phyloP scores from a whole-genome alignment of 2,329 filamentous ascomycete species.

The Neonectria coccinea region DNA sequence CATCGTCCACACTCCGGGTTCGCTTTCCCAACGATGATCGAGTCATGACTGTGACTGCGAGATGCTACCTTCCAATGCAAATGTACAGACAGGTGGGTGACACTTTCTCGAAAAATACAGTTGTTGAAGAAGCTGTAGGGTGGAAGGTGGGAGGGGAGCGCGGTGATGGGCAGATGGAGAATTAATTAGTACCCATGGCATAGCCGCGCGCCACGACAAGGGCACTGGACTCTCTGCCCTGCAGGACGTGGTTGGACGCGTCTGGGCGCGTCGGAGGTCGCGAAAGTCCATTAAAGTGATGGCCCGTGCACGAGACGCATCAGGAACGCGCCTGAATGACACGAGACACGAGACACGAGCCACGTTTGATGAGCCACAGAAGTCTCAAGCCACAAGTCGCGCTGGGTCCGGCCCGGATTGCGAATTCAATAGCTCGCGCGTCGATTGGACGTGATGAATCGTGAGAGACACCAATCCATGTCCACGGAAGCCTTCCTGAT shows the following conservation, averaged over 20 bases:
- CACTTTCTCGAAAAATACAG: slow-evolving; percentile 33
- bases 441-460: slow-evolving; percentile 31
- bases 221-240: slow-evolving; percentile 16
- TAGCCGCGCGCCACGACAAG: slow-evolving; percentile 41
- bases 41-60: slow-evolving; percentile 42
- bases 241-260: slow-evolving; percentile 46
- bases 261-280: slow-evolving; percentile 46
- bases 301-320: slow-evolving; percentile 42
- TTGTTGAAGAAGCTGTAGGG: slow-evolving; percentile 30
- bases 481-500: slow-evolving; percentile 1
- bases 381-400: slow-evolving; percentile 3
- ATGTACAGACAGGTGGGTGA: slow-evolving; percentile 29
- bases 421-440: slow-evolving; percentile 19
- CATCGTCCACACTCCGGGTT: slow-evolving; percentile 45
- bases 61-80: slow-evolving; percentile 33
- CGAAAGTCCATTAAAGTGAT: slow-evolving; percentile 48
- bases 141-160: slow-evolving; percentile 33
- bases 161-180: slow-evolving; percentile 28
- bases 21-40: slow-evolving; percentile 52
- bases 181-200: slow-evolving; percentile 36
- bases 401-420: not conserved
- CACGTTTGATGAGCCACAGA: slow-evolving; percentile 15
- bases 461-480: slow-evolving; percentile 3
- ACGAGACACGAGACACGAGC: slow-evolving; percentile 7
- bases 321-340: slow-evolving; percentile 28